Conservation (phyloP, 306 rosid species). For the Leucaena leucocephala region DNA sequence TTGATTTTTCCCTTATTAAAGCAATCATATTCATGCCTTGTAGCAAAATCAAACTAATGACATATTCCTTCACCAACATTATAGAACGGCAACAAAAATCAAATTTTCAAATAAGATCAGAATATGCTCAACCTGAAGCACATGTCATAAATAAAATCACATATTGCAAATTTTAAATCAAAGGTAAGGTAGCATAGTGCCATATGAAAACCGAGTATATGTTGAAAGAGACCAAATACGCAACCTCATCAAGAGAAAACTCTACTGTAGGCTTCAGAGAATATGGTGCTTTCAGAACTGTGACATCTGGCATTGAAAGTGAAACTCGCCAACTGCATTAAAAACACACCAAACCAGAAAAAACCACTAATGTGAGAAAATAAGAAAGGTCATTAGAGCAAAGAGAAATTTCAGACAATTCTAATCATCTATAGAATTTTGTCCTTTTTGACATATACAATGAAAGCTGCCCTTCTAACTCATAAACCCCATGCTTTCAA, state of each 20-base stretch:
- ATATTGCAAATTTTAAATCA: neutral
- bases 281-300: slow-evolving; percentile 62
- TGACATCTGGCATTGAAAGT: slow-evolving; percentile 68
- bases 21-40: neutral
- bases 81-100: neutral
- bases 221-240: slow-evolving; percentile 9
- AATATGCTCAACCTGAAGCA: neutral
- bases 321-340: slow-evolving; percentile 73
- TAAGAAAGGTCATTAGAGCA: neutral
- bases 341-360: slow-evolving; percentile 10
- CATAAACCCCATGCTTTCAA: slow-evolving; percentile 1
- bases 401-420: neutral
- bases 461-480: neutral
- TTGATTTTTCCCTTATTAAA: neutral
- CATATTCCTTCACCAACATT: slow-evolving; percentile 7
- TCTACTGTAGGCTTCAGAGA: slow-evolving; percentile 62
- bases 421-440: neutral
- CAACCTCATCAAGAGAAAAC: slow-evolving; percentile 72
- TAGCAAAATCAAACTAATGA: slow-evolving; percentile 26
- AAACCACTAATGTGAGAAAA: neutral
- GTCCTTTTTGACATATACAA: neutral
- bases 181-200: neutral
- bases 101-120: neutral
- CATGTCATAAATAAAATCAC: neutral
- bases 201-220: neutral